Conservation (phyloP, 1,284 basidiomycete genomes). For the Wallemia ichthyophaga region DNA sequence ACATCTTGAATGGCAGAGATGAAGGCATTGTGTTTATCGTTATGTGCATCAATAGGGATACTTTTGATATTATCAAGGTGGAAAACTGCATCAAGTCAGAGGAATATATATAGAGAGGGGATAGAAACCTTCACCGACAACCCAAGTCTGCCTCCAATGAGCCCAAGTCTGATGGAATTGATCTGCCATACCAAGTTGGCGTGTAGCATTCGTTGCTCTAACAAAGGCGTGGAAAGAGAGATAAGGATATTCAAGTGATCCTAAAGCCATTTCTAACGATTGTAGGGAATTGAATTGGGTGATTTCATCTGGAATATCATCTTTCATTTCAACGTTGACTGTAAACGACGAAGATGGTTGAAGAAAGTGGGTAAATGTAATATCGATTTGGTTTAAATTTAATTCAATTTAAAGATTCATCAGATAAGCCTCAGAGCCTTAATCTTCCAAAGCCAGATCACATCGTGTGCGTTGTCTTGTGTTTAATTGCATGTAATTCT, state of each 20-base stretch:
- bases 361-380: too few species aligned
- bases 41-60: neutral
- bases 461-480: neutral
- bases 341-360: neutral
- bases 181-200: neutral
- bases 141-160: neutral
- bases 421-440: neutral
- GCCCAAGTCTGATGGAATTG: neutral
- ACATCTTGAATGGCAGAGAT: neutral
- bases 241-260: neutral
- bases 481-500: too few species aligned
- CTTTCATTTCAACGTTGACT: neutral
- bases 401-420: neutral
- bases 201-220: neutral
- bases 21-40: neutral
- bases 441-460: neutral
- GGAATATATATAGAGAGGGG: neutral
- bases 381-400: too few species aligned
- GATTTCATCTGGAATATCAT: neutral
- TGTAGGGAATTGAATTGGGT: neutral
- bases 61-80: neutral
- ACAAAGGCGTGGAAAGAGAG: neutral
- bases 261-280: neutral
- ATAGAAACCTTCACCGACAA: neutral
- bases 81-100: neutral